Conservation (phyloP, 176 grass and related monocot species). For the Oryza meridionalis region DNA sequence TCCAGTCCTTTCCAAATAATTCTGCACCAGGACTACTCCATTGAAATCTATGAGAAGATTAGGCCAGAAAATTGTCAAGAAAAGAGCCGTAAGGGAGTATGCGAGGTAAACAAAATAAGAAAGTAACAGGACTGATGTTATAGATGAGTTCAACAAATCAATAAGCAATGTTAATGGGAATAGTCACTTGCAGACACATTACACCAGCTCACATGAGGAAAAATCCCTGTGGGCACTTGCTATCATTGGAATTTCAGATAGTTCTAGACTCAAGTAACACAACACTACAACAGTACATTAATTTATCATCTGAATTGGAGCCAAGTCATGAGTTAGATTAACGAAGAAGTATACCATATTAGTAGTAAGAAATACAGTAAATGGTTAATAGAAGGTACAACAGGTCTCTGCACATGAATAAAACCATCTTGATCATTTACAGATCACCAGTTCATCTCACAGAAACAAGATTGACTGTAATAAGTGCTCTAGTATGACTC, state of each 20-base stretch:
- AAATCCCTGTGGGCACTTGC: slow-evolving; percentile 3
- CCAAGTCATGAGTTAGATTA: not conserved
- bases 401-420: not conserved
- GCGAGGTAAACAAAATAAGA: not conserved
- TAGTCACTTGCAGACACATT: not conserved
- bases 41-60: slow-evolving; percentile 82
- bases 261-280: not conserved
- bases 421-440: slow-evolving; percentile 14
- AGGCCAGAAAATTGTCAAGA: slow-evolving; percentile 4
- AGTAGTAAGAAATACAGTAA: not conserved
- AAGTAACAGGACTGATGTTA: not conserved
- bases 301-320: not conserved
- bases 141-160: slow-evolving; percentile 24
- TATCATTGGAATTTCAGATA: not conserved
- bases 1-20: slow-evolving; percentile 96
- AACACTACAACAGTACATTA: not conserved
- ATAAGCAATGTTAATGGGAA: not conserved
- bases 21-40: slow-evolving; percentile 92
- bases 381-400: slow-evolving; percentile 6
- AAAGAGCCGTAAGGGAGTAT: slow-evolving; percentile 20
- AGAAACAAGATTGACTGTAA: slow-evolving; percentile 2
- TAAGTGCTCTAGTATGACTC: not conserved
- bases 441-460: not conserved
- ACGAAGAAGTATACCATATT: not conserved
- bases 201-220: not conserved